Conservation (phyloP, 805 yeast species). For the Metschnikowia santaceciliae region DNA sequence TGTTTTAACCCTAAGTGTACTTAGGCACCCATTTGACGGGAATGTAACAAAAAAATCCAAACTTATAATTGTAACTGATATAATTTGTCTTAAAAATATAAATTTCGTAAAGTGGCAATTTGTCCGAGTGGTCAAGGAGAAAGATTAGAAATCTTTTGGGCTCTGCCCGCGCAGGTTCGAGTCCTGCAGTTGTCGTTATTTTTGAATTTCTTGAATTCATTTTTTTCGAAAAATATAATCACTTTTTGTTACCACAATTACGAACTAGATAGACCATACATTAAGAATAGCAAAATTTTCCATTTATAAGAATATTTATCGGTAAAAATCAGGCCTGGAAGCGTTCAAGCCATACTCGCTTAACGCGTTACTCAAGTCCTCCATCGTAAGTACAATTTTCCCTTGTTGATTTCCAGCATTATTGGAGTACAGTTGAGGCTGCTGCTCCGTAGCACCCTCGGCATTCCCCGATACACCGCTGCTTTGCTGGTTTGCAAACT, state of each 20-base stretch:
- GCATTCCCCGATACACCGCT: slow-evolving; percentile 19
- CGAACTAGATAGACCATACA: no score
- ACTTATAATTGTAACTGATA: no score
- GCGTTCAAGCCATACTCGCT: slow-evolving; percentile 91
- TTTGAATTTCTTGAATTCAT: no score
- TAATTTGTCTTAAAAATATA: fast-evolving
- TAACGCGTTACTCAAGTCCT: slow-evolving; percentile 87
- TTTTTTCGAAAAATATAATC: no score
- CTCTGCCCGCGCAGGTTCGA: no score
- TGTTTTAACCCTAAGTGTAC: no score
- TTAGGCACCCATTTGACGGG: no score
- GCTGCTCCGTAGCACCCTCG: slow-evolving; percentile 32
- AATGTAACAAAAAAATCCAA: no score
- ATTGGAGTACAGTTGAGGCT: slow-evolving; percentile 26
- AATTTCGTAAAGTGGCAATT: slow-evolving; percentile 32
- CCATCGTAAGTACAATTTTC: slow-evolving; percentile 86
- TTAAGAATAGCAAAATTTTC: not conserved
- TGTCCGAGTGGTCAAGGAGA: slow-evolving; percentile 76
- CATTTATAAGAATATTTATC: slow-evolving; percentile 36
- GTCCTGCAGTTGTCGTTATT: no score
- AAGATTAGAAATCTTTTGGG: no score
- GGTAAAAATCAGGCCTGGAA: slow-evolving; percentile 88
- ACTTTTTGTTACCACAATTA: no score
- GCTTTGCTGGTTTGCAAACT: slow-evolving; percentile 41
- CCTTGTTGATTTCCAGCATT: slow-evolving; percentile 57